Evolutionary conservation across 2,329 filamentous ascomycete genomes (phyloP), one percentile per base, ranked within the genome.

Genomic region (Fusarium domesticum): DNA sequence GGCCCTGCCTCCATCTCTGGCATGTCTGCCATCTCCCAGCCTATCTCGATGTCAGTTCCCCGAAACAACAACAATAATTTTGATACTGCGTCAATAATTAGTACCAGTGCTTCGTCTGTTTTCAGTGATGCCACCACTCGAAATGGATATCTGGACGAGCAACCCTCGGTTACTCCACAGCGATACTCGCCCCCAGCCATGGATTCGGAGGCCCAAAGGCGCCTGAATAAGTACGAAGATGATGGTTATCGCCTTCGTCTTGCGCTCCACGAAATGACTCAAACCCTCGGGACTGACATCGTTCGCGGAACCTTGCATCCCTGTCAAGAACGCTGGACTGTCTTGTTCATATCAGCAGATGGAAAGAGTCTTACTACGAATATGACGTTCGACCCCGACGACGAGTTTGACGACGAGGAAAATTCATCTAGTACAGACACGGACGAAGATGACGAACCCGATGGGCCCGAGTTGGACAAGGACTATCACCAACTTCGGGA

Each of bases 401-500:
- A 84, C 35, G 80, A 86, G 30, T 66, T 73, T 2, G 83, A 85
- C 20, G 83, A 87, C 14, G 83, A 88, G 23, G 77, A 79, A 35
- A 75, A 75, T 35, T 83, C 77, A 19, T 83, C 77, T 11, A 79
- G 77, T 5, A 78, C 75, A 6, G 81, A 78, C 51, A 79, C 81
- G 18, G 77, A 75, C 5, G 75, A 83, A 19, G 81, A 85, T 34
- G 83, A 85, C 5, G 74, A 76, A 15, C 75, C 78, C 6, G 75
- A 79, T 35, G 71, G 73, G 3, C 74, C 78, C 1, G 86, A 87
- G 40, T 71, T 89, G 4, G 83, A 87, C 63, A 87, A 86, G 56
- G 87, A 90, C 59, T 90, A 91, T 54, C 86, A 90, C 60, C 85
- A 88, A 51, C 69, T 95, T 4, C 84, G 91, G 45, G 84, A 89